Evolutionary conservation across 257 asterid genomes (phyloP), one percentile per base, ranked within the genome.

Genomic region (Jacaranda copaia): DNA sequence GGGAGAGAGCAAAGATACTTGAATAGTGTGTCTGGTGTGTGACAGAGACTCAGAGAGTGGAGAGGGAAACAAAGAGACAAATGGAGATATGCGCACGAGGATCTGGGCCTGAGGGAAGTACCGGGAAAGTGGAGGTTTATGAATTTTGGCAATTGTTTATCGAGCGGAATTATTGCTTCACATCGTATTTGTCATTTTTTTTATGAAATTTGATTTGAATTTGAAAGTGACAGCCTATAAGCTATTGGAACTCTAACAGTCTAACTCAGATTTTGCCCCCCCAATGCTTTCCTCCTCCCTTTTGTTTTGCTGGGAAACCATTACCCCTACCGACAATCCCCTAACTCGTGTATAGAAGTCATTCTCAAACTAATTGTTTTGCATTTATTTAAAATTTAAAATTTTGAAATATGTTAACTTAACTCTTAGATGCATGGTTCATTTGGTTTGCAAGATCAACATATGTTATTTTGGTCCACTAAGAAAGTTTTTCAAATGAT

Each of bases 81-180:
- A 67, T 58, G 68, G 74, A 84, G 83, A 66, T 58, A 72, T 51
- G 73, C 78, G 84, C 88, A 82, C 89, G 87, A 82, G 88, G 87
- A 63, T 45, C 39, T 78, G 81, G 79, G 88, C 66, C 77, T 43
- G 36, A 35, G 78, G 80, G 42, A 74, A 72, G 71, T 82, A 79
- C 84, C 72, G 49, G 76, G 84, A 83, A 88, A 83, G 81, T 55
- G 73, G 72, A 64, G 73, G 4, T 58, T 46, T 36, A 18, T 74
- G 78, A 49, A 1, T 7, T 69, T 46, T 36, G 59, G 73, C 67
- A 49, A 6, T 72, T 79, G 0, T 74, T 49, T 68, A 48, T 70
- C 43, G 38, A 53, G 11, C 7, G 38, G 38, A 76, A 79, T 78
- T 2, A 72, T 57, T 73, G 68, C 72, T 6, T 65, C 61, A 55